Conservation (phyloP, 306 rosid species). For the Leucaena leucocephala region DNA sequence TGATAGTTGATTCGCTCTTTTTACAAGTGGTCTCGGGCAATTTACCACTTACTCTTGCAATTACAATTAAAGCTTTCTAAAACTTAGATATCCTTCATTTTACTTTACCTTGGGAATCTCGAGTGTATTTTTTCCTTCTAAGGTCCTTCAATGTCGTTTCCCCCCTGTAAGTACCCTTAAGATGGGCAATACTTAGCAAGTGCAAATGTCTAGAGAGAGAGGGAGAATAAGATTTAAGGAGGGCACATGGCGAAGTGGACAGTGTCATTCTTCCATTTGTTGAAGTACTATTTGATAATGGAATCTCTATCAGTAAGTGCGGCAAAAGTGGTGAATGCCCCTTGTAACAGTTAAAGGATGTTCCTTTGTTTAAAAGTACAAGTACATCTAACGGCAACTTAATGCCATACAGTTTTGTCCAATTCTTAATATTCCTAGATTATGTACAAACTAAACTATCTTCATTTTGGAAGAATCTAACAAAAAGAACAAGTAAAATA, state of each 20-base stretch:
- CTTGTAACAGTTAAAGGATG: background rate
- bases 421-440: background rate
- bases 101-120: background rate
- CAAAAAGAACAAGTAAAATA: conserved; percentile 6
- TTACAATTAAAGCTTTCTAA: background rate
- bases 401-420: conserved; percentile 18
- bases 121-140: too few species aligned
- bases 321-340: conserved; percentile 6
- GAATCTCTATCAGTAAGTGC: conserved; percentile 2
- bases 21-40: background rate
- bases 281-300: background rate
- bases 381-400: background rate
- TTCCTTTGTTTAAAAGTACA: background rate
- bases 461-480: background rate
- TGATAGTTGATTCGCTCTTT: background rate
- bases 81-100: background rate
- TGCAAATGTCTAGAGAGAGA: background rate
- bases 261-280: conserved; percentile 21
- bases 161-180: background rate
- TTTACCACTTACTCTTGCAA: background rate
- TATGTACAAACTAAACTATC: background rate
- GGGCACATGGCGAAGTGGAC: conserved; percentile 17
- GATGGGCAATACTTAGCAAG: background rate
- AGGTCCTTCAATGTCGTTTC: too few species aligned
- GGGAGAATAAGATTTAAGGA: background rate